A percentile compares a stretch with the other conserved stretches of the same genome.
These are phyloP conservation scores for Lactarius sp. DNA, from an alignment of 768 basidiomycete species.

Conservation along the genomic window DNA sequence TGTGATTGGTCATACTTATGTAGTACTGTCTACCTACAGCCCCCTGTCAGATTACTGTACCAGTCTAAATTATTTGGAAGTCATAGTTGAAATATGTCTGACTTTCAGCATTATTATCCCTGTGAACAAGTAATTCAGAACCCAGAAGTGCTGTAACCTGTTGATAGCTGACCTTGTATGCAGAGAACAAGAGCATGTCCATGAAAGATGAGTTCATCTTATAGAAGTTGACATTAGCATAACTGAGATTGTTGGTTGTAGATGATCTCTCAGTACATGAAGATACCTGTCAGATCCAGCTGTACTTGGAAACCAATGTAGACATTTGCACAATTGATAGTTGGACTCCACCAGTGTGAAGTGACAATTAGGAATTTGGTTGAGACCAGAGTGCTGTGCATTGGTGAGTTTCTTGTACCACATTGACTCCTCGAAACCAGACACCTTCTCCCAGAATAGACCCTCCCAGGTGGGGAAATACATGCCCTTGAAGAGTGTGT, in stretches of 20 bases:
- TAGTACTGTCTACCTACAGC: too few relatives aligned
- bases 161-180: too few relatives aligned
- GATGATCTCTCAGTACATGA: constrained; percentile 52
- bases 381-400: constrained; percentile 95
- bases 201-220: too few relatives aligned
- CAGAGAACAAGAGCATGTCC: too few relatives aligned
- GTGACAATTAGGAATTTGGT: constrained; percentile 97
- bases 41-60: too few relatives aligned
- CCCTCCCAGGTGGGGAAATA: constrained; percentile 98
- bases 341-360: constrained; percentile 99
- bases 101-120: constrained; percentile 29
- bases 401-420: constrained; percentile 96
- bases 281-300: constrained; percentile 94
- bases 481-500: constrained; percentile 95
- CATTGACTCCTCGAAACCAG: constrained; percentile 96
- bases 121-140: constrained; percentile 18
- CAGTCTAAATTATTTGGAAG: too few relatives aligned
- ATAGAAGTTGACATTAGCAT: constrained; percentile 19
- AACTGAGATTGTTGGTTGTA: not conserved
- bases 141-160: too few relatives aligned
- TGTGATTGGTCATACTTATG: too few relatives aligned
- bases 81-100: not conserved
- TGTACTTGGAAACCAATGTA: constrained; percentile 99
- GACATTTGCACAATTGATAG: constrained; percentile 98
- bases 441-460: constrained; percentile 98